Conservation (phyloP, 2,329 filamentous ascomycete species). For the Talaromyces sp. region DNA sequence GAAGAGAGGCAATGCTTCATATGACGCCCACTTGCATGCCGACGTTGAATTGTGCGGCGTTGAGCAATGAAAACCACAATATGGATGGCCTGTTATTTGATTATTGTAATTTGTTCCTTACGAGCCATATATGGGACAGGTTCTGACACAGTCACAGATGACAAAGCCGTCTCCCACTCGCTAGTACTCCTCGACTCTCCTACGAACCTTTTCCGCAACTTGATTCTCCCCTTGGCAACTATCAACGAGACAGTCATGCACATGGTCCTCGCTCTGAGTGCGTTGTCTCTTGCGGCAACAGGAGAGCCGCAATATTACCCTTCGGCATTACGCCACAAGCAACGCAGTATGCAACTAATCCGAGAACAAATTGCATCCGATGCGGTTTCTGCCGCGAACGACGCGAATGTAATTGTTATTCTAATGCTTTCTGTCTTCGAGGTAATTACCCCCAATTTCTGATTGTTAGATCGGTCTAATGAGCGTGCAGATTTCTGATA, state of each 20-base stretch:
- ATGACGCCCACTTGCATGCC: constrained; percentile 8
- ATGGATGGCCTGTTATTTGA: constrained; percentile 18
- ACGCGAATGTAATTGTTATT: constrained; percentile 21
- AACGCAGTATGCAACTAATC: constrained; percentile 21
- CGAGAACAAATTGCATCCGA: constrained; percentile 18
- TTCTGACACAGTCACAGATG: constrained; percentile 1
- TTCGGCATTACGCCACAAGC: constrained; percentile 21
- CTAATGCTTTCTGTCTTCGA: constrained; percentile 22
- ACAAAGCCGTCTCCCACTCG: constrained; percentile 20
- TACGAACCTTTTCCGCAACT: constrained; percentile 20
- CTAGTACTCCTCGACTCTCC: constrained; percentile 20
- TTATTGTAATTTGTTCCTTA: constrained; percentile 9
- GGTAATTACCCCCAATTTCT: background rate
- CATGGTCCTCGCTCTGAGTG: constrained; percentile 21
- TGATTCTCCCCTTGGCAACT: constrained; percentile 20
- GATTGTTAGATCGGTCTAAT: constrained; percentile 1
- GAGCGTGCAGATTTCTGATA: constrained; percentile 20
- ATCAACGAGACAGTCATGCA: constrained; percentile 20
- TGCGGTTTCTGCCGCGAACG: constrained; percentile 15
- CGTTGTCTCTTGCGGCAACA: constrained; percentile 18
- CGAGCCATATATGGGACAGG: background rate
- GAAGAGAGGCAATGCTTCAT: background rate
- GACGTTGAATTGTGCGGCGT: constrained; percentile 1
- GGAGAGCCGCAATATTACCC: constrained; percentile 13
- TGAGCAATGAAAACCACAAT: background rate